Evolutionary conservation across 2,329 filamentous ascomycete species (phyloP), one percentile per base, ranked within the genome.

Genomic region (Cadophora malorum): DNA sequence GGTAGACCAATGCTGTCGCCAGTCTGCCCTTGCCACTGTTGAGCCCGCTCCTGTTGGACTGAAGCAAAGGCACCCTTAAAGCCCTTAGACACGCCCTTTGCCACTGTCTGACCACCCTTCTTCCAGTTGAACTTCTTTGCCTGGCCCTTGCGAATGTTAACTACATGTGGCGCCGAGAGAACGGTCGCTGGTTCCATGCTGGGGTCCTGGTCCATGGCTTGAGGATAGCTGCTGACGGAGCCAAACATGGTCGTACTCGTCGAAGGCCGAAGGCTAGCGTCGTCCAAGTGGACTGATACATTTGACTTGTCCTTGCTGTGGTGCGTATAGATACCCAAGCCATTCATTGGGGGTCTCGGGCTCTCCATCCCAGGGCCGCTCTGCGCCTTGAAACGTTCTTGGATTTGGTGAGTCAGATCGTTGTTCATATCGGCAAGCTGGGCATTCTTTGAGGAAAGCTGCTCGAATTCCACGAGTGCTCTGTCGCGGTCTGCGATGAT

Each of bases 121-220:
- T 97, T 97, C 94, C 96, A 98, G 81, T 97, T 97, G 81, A 97
- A 97, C 79, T 97, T 98, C 83, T 94, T 97, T 64, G 76, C 77
- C 78, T 97, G 94, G 35, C 92, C 94, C 81, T 97, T 98, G 75
- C 94, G 90, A 70, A 98, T 96, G 75, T 96, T 96, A 69, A 98
- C 92, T 41, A 98, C 92, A 69, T 97, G 96, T n/a, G 96, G 94
- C 33, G 89, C 84, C 74, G 69, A 75, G 8, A 78, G 67, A 4
- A 78, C 75, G 3, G 76, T 77, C 21, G 74, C 74, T 35, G 76
- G 71, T 33, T 78, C 76, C 69, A 77, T 73, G 45, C 68, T 73
- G 41, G 74, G 69, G 50, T 78, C 76, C 66, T 78, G 76, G 21
- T 78, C 77, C 75, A 76, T 78, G 16, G 73, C 52, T 59, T 78